Percentiles rank a stretch among this genome's conserved stretches.
Evolutionary conservation across 768 basidiomycete genomes (phyloP).

Genomic region (Rubroboletus satanas): DNA sequence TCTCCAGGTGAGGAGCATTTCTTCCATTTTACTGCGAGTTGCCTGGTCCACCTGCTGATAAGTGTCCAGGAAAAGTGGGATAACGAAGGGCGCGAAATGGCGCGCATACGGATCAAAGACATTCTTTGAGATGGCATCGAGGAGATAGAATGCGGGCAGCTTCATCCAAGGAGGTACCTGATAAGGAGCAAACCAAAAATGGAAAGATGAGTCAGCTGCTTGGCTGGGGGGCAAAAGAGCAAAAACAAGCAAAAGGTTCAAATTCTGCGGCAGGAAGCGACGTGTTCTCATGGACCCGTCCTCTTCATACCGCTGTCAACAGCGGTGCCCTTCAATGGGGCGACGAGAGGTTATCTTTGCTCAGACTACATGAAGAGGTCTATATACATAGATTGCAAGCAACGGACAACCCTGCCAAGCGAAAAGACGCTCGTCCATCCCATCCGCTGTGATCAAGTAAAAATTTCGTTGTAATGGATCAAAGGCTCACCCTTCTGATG

Average conservation of each 20-base stretch:
- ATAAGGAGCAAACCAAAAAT: slow-evolving; percentile 24
- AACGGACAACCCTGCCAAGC: slow-evolving; percentile 24
- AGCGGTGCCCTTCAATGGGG: slow-evolving; percentile 33
- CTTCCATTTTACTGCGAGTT: slow-evolving; percentile 94
- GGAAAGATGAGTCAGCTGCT: slow-evolving; percentile 64
- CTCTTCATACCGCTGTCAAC: slow-evolving; percentile 31
- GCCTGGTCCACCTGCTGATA: slow-evolving; percentile 81
- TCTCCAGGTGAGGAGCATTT: slow-evolving; percentile 95
- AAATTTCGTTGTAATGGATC: slow-evolving; percentile 19
- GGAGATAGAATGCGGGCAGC: slow-evolving; percentile 88
- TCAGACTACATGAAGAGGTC: slow-evolving; percentile 40
- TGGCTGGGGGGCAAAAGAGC: slow-evolving; percentile 15
- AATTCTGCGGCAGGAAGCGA: slow-evolving; percentile 22
- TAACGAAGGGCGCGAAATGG: slow-evolving; percentile 77
- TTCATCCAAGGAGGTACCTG: slow-evolving; percentile 90
- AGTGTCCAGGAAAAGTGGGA: slow-evolving; percentile 80
- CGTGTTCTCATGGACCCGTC: slow-evolving; percentile 37
- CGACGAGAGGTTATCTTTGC: slow-evolving; percentile 38
- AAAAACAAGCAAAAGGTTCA: slow-evolving; percentile 31
- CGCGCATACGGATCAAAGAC: slow-evolving; percentile 89
- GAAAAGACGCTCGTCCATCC: slow-evolving; percentile 23
- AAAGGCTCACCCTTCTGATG: slow-evolving; percentile 78
- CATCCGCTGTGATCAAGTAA: slow-evolving; percentile 27
- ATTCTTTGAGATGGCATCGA: slow-evolving; percentile 98
- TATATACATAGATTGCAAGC: slow-evolving; percentile 43